These are phyloP conservation scores for Gillenia trifoliata DNA, from an alignment of 306 rosid genomes.

Conservation along the genomic window DNA sequence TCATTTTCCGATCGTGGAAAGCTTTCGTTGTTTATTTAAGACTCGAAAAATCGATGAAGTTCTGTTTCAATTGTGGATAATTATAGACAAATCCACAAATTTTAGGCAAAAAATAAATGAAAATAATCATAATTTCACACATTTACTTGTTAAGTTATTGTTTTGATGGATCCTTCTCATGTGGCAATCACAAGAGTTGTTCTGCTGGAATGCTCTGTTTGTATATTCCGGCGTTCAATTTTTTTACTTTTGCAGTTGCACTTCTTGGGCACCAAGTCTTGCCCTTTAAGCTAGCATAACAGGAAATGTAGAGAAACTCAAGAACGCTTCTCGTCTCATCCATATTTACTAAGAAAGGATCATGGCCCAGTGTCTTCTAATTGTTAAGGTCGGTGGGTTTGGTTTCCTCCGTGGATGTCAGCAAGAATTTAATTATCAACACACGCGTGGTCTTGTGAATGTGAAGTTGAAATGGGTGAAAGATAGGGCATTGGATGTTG, in stretches of 20 bases:
- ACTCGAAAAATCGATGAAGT: no score
- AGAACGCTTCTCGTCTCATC: not conserved
- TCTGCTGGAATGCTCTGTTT: not conserved
- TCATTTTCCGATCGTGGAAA: no score
- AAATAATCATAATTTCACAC: no score
- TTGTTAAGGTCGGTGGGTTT: slow-evolving; percentile 21
- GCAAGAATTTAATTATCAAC: slow-evolving; percentile 44
- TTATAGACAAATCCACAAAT: no score
- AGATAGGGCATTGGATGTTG: slow-evolving; percentile 63
- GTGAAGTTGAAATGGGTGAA: slow-evolving; percentile 83
- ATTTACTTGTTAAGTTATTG: no score
- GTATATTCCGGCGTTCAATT: not conserved
- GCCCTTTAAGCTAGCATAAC: not conserved
- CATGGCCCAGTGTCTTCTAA: slow-evolving; percentile 26
- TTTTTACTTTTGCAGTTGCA: not conserved
- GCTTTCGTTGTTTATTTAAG: no score
- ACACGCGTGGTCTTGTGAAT: slow-evolving; percentile 61
- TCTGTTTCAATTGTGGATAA: no score
- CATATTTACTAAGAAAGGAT: slow-evolving; percentile 15
- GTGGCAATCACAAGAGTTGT: not conserved
- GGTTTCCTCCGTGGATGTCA: slow-evolving; percentile 22
- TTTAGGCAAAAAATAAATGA: no score
- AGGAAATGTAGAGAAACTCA: not conserved
- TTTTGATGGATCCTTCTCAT: not conserved
- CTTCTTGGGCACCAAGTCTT: not conserved